phyloP scores from a whole-genome alignment of 2,329 filamentous ascomycete genomes.

The Anisogramma anomala region DNA sequence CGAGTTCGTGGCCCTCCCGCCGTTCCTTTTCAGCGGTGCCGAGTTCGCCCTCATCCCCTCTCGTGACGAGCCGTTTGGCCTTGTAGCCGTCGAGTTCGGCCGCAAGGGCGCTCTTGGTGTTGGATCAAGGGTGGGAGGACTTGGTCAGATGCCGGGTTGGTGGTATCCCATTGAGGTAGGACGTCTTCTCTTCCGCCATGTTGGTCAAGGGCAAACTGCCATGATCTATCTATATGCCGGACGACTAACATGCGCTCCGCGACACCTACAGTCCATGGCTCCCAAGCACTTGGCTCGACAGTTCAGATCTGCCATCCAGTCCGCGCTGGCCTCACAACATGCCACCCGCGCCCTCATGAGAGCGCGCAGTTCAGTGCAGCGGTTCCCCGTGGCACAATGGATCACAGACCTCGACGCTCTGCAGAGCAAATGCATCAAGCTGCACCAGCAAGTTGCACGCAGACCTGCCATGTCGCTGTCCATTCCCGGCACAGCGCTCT shows the following conservation, averaged over 20 bases:
- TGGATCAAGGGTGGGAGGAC: conserved; percentile 52
- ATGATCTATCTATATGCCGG: too few species aligned
- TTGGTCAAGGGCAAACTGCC: too few species aligned
- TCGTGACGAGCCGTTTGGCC: conserved; percentile 56
- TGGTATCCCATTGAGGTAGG: conserved; percentile 39
- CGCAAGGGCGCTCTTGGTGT: conserved; percentile 57
- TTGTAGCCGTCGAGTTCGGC: conserved; percentile 59
- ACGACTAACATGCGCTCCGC: conserved; percentile 29
- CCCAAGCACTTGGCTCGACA: conserved; percentile 51
- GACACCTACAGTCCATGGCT: conserved; percentile 37
- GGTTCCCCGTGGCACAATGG: conserved; percentile 56
- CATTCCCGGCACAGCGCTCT: conserved; percentile 3
- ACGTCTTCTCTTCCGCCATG: neutral
- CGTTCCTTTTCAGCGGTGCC: conserved; percentile 55
- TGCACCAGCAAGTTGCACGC: neutral
- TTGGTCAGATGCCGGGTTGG: conserved; percentile 62
- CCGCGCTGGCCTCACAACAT: conserved; percentile 43
- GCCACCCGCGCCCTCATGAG: conserved; percentile 49
- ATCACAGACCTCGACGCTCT: conserved; percentile 50
- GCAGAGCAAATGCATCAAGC: conserved; percentile 41
- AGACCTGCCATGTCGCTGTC: neutral
- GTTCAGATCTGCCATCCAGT: conserved; percentile 50
- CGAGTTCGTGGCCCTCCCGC: conserved; percentile 55
- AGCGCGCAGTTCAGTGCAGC: conserved; percentile 49
- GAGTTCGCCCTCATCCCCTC: conserved; percentile 59